phyloP scores from a whole-genome alignment of 129 eudicot genomes.

The Escallonia rubra region DNA sequence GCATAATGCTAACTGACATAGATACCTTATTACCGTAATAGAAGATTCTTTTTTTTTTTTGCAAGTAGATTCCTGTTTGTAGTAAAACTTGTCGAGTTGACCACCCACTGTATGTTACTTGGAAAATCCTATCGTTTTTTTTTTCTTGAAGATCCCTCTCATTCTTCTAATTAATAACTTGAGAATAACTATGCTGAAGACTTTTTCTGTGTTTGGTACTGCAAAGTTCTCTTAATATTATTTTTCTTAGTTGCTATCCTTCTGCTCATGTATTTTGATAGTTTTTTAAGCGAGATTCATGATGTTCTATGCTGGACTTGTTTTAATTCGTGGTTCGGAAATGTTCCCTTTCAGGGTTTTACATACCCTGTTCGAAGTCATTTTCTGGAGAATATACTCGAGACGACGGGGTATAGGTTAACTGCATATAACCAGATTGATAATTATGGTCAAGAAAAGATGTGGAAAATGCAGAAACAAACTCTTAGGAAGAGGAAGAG shows the following conservation, averaged over 20 bases:
- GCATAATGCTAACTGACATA: not conserved
- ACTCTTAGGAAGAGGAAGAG: constrained; percentile 71
- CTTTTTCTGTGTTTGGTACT: no score
- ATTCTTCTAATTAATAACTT: no score
- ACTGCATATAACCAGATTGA: constrained; percentile 88
- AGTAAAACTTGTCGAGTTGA: no score
- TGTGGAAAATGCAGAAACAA: constrained; percentile 97
- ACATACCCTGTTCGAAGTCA: constrained; percentile 87
- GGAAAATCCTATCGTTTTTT: no score
- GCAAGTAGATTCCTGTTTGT: no score
- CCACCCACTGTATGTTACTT: no score
- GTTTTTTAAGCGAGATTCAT: constrained; percentile 2
- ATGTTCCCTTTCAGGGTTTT: constrained; percentile 59
- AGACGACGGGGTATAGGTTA: constrained; percentile 70
- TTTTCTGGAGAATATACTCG: constrained; percentile 85
- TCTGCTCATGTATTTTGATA: not conserved
- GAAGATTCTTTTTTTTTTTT: no score
- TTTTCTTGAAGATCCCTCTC: no score
- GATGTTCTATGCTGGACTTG: not conserved
- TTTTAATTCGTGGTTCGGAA: not conserved
- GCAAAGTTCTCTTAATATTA: not conserved
- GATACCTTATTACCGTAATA: no score
- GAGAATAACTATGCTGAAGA: no score
- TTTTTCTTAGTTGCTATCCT: not conserved
- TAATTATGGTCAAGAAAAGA: constrained; percentile 94